Evolutionary conservation across 169 alveolate genomes (phyloP), one percentile per base, ranked within the genome.

Genomic region (Plasmodium sp.): DNA sequence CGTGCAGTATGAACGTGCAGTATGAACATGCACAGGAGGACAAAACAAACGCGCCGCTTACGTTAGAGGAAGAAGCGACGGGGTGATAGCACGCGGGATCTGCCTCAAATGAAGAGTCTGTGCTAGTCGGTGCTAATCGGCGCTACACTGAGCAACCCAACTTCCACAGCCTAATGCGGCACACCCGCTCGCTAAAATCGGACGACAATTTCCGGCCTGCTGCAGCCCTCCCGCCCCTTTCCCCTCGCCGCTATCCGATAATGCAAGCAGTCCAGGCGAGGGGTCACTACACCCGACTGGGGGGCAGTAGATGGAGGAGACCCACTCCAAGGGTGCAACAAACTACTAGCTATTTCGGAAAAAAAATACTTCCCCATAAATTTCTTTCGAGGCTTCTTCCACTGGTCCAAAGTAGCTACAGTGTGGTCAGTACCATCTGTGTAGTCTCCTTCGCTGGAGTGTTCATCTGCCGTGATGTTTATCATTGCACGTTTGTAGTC

Each of bases 321-420:
- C 43, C 22, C 33, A 84, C 12, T 45, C 85, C 77, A 84, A 16
- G 91, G 90, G 3, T 54, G 58, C 48, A 39, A 16, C 33, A 88
- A 62, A 39, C 83, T 80, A 79, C 80, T 71, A 80, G 43, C 82
- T 80, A 88, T 88, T 51, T 88, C 94, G 12, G 88, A 80, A 88
- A 88, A 88, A 54, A 39, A 80, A 80, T 88, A 88, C 27, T 88
- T 88, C 5, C 94, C 94, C 94, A 88, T 88, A 88, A 88, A 88
- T 33, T 27, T 22, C 82, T 88, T 88, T 79, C 72, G 81, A 62
- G 82, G 74, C 43, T 54, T 88, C 74, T 39, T 80, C 58, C 48
- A 18, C 71, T 54, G 67, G 72, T 54, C 72, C 54, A 56, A 54
- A 39, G 12, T 77, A 34, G 22, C 27, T 16, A 33, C 72, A 34